Evolutionary conservation across 225 moss, liverwort and hornwort species (phyloP).

Genomic region (Marchantia polymorpha): DNA sequence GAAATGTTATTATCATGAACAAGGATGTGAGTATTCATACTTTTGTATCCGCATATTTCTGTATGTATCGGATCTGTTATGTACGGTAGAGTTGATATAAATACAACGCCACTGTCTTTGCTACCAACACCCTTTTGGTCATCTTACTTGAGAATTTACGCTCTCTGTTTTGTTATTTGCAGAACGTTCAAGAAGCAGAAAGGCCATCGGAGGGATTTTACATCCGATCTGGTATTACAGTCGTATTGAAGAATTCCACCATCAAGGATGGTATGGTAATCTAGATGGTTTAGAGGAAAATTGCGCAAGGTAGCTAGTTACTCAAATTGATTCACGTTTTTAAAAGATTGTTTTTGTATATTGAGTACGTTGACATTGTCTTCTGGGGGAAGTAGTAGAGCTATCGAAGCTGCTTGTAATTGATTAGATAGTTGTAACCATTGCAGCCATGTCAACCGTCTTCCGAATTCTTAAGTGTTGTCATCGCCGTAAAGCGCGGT

Average conservation of each 20-base stretch:
- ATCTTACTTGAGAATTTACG: background rate
- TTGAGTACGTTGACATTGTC: background rate
- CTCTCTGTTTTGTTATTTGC: background rate
- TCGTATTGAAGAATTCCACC: conserved; percentile 38
- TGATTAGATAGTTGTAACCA: conserved; percentile 11
- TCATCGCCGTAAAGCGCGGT: background rate
- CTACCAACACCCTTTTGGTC: background rate
- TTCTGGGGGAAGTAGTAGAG: background rate
- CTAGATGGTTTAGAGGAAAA: conserved; percentile 1
- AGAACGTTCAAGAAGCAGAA: conserved; percentile 48
- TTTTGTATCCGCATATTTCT: too few species aligned
- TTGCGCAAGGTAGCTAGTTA: background rate
- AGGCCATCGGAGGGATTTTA: conserved; percentile 36
- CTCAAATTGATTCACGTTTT: conserved; percentile 3
- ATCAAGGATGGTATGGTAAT: conserved; percentile 43
- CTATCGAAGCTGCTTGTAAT: conserved; percentile 14
- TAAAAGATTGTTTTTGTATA: conserved; percentile 5
- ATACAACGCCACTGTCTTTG: background rate
- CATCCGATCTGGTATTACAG: conserved; percentile 45
- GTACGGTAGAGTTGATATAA: background rate
- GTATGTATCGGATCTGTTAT: background rate
- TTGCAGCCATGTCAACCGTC: background rate
- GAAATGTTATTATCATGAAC: conserved; percentile 36
- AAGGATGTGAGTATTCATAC: conserved; percentile 26
- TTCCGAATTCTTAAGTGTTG: background rate